A percentile compares a stretch with the other conserved stretches of the same genome.
Evolutionary conservation across 2,329 filamentous ascomycete genomes (phyloP).

Genomic region (Podosphaera fusca): DNA sequence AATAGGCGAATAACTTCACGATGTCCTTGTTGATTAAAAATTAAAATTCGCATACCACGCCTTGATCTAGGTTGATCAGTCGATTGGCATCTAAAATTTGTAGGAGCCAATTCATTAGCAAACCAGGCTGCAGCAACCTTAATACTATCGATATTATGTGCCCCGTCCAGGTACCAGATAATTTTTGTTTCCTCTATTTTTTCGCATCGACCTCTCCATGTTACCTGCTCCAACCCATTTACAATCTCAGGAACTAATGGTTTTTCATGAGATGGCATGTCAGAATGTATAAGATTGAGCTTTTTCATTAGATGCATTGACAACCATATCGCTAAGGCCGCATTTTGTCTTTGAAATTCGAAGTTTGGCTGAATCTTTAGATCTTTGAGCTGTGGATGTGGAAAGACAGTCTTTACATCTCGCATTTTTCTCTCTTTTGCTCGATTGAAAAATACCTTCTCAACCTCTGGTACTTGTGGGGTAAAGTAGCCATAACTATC

Average conservation of each 20-base stretch:
- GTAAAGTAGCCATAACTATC: constrained; percentile 34
- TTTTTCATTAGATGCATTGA: constrained; percentile 26
- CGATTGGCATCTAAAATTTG: not conserved
- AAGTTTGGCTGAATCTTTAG: constrained; percentile 28
- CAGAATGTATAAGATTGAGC: constrained; percentile 16
- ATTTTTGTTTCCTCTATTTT: constrained; percentile 32
- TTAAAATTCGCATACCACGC: constrained; percentile 28
- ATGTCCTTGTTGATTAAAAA: constrained; percentile 68
- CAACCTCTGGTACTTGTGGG: constrained; percentile 26
- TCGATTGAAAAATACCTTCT: constrained; percentile 24
- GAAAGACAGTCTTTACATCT: constrained; percentile 22
- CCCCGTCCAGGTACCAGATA: constrained; percentile 77
- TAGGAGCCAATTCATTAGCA: constrained; percentile 20
- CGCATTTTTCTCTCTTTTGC: constrained; percentile 29
- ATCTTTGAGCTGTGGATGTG: constrained; percentile 23
- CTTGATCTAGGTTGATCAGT: not conserved
- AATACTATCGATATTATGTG: constrained; percentile 80
- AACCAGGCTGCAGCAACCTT: constrained; percentile 70
- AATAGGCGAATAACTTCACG: constrained; percentile 25
- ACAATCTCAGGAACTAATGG: constrained; percentile 40
- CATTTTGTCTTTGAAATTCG: constrained; percentile 35
- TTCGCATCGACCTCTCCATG: constrained; percentile 61
- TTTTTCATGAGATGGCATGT: constrained; percentile 1
- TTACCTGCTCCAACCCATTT: constrained; percentile 49
- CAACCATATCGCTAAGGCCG: constrained; percentile 26